phyloP scores from a whole-genome alignment of 306 rosid species.

The Senna siamea region DNA sequence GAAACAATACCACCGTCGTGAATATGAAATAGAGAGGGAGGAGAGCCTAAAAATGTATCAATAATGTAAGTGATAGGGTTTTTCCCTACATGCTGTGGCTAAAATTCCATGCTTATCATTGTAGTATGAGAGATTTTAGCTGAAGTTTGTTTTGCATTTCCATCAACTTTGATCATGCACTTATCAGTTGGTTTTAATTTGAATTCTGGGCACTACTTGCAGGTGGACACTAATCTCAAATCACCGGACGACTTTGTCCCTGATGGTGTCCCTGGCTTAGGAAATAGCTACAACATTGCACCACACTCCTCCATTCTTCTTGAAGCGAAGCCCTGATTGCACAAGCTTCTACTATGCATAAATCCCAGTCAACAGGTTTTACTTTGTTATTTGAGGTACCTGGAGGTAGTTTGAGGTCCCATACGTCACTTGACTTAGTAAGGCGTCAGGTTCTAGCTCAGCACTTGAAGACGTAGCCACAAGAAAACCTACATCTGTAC shows the following conservation, averaged over 20 bases:
- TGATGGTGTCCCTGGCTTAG: conserved; percentile 61
- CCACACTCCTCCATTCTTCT: conserved; percentile 88
- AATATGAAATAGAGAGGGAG: too few relatives aligned
- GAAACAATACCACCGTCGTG: not conserved
- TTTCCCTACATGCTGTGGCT: conserved; percentile 12
- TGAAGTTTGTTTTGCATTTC: conserved; percentile 7
- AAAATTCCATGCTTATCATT: not conserved
- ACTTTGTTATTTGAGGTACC: not conserved
- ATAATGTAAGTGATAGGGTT: too few relatives aligned
- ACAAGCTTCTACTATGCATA: conserved; percentile 33
- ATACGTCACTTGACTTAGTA: conserved; percentile 21
- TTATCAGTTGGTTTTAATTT: conserved; percentile 17
- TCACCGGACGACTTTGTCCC: conserved; percentile 77
- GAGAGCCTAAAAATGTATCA: too few relatives aligned
- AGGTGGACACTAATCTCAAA: conserved; percentile 81
- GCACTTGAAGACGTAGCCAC: not conserved
- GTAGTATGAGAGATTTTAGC: conserved; percentile 23
- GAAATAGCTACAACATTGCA: conserved; percentile 65
- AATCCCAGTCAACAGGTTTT: conserved; percentile 23
- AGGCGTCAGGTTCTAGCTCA: conserved; percentile 26
- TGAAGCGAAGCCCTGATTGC: conserved; percentile 66
- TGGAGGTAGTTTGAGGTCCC: conserved; percentile 12
- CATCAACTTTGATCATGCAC: not conserved
- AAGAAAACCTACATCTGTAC: conserved; percentile 13
- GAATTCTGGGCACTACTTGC: conserved; percentile 37